Evolutionary conservation across 805 yeast species (phyloP), one percentile per base, ranked within the genome.

Genomic region (Wickerhamomyces bisporus): DNA sequence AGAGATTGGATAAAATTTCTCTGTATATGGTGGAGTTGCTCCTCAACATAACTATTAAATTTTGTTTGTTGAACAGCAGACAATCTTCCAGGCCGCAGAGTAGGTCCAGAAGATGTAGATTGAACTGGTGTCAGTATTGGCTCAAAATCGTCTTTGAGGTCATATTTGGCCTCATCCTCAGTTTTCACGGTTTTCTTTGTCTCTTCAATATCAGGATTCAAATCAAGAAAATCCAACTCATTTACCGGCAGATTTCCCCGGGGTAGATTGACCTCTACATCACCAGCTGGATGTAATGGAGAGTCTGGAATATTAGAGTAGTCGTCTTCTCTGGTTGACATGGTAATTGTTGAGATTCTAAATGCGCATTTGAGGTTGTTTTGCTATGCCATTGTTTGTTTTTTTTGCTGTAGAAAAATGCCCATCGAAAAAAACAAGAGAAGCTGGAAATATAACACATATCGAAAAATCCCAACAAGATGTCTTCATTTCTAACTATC

Each of bases 11-110:
- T 67, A 52, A 75, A 79, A 42, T 62, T 64, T 38, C 85, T 64
- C 43, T 79, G 83, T 11, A 81, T 65, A 14, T 63, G 64, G 45
- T 80, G 58, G 26, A 79, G 57, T 28, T 67, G 61, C 9, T 66
- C 70, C 44, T 81, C 88, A 28, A 80, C 65, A 47, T 77, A 78
- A 16, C 65, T 61, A 17, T 73, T 59, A 41, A 81, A 64, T 45
- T 71, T 69, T 31, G 78, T 71, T 52, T 80, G 83, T 48, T 82
- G 88, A 0, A 67, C 44, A 30, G 54, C 47, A 0, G 72, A 64
- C 3, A 74, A 58, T 30, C 62, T 52, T 40, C 63, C 28, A 13
- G 26, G 44, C 16, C 9, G 28, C 6, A 26, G 35, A 4, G 10
- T 26, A 10, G 6, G 33, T 33, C 12, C 24, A n/a, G 14, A 10